Percentiles rank a stretch among this genome's conserved stretches.
Evolutionary conservation across 768 basidiomycete genomes (phyloP).

Genomic region (Gyrodon lividus): DNA sequence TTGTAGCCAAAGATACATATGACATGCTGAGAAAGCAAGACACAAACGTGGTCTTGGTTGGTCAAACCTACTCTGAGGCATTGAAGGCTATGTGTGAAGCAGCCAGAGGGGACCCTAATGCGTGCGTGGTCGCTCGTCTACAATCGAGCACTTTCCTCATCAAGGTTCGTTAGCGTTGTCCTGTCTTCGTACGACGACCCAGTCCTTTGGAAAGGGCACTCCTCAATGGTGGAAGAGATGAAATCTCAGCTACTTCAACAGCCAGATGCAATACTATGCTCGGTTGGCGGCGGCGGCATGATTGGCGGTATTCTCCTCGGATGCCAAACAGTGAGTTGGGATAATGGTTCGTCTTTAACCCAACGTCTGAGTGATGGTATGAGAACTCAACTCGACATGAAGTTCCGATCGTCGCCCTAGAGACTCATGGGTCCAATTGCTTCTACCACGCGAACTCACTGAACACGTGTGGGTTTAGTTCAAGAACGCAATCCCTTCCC

Average conservation of each 20-base stretch:
- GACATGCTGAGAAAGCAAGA: constrained; percentile 50
- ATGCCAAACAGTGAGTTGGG: constrained; percentile 65
- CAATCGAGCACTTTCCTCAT: neutral
- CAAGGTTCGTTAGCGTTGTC: constrained; percentile 46
- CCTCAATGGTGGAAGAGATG: constrained; percentile 71
- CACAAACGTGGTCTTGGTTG: constrained; percentile 58
- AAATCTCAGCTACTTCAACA: constrained; percentile 48
- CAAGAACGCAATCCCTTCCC: constrained; percentile 33
- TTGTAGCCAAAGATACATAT: constrained; percentile 47
- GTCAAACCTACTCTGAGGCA: constrained; percentile 59
- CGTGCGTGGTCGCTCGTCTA: constrained; percentile 42
- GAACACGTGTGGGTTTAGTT: constrained; percentile 41
- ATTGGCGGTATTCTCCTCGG: constrained; percentile 69
- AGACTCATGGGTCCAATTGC: constrained; percentile 71
- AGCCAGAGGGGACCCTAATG: constrained; percentile 44
- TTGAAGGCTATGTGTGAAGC: constrained; percentile 47
- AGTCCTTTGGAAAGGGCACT: constrained; percentile 71
- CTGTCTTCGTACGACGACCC: constrained; percentile 73
- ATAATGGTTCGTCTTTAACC: constrained; percentile 49
- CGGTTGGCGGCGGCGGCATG: constrained; percentile 74
- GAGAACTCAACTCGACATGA: constrained; percentile 2
- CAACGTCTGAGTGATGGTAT: neutral
- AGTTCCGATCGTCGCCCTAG: constrained; percentile 68
- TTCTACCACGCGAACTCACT: constrained; percentile 71
- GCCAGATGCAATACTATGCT: constrained; percentile 75